These are phyloP conservation scores for Vitellaria paradoxa DNA, from an alignment of 179 eudicot genomes.

Conservation along the genomic window DNA sequence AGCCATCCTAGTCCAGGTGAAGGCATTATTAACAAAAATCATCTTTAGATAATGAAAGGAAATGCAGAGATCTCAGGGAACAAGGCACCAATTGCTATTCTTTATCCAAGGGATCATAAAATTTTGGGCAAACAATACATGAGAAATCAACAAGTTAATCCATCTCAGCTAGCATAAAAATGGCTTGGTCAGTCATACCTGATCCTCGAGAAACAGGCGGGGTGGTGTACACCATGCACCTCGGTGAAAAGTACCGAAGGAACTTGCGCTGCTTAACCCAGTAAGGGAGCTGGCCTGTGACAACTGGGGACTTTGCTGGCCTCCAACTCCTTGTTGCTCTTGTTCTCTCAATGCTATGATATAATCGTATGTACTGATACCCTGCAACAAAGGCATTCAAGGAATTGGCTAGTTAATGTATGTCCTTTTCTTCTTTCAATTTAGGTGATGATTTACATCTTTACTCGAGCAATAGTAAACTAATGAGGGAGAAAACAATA, in stretches of 20 bases:
- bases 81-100: background rate
- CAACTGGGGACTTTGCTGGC: conserved; percentile 98
- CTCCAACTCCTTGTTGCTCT: conserved; percentile 82
- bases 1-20: no score
- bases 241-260: conserved; percentile 80
- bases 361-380: conserved; percentile 96
- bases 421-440: background rate
- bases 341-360: conserved; percentile 97
- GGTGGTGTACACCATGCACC: conserved; percentile 99
- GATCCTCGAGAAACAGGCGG: conserved; percentile 88
- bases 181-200: conserved; percentile 41
- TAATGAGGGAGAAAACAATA: background rate
- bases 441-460: background rate
- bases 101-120: background rate
- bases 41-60: background rate
- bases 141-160: background rate
- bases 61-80: background rate
- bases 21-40: no score
- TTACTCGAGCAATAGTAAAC: background rate
- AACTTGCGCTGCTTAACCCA: conserved; percentile 94
- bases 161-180: background rate
- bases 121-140: no score
- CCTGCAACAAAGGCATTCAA: conserved; percentile 36
- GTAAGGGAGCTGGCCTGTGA: conserved; percentile 91
- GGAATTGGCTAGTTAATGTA: background rate